Evolutionary conservation across 2,329 filamentous ascomycete genomes (phyloP).

Genomic region (Cladosporium oxysporum): DNA sequence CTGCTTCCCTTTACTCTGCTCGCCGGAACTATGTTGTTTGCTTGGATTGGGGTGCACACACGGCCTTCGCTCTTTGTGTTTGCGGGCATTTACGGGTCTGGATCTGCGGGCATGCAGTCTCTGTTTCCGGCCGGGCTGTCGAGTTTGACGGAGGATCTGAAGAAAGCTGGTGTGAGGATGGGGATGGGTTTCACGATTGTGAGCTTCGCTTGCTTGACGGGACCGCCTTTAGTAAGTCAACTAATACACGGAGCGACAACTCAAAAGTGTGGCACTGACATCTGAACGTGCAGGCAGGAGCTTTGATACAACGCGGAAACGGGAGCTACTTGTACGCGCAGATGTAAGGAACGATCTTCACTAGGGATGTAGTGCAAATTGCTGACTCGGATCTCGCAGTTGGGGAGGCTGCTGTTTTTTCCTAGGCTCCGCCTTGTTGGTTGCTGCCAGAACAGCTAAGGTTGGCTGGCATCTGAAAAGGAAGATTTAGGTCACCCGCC

Average conservation of each 20-base stretch:
- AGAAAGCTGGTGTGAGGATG: slow-evolving; percentile 49
- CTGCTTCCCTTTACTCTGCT: slow-evolving; percentile 54
- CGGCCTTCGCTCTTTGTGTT: slow-evolving; percentile 45
- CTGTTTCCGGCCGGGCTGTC: slow-evolving; percentile 48
- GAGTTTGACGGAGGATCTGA: slow-evolving; percentile 49
- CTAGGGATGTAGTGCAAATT: no score
- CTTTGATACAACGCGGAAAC: slow-evolving; percentile 43
- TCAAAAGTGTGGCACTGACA: slow-evolving; percentile 28
- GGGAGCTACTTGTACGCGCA: slow-evolving; percentile 49
- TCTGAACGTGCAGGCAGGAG: slow-evolving; percentile 38
- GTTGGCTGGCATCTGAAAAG: slow-evolving; percentile 33
- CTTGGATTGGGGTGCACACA: slow-evolving; percentile 56
- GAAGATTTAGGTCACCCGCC: slow-evolving; percentile 22
- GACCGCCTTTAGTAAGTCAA: slow-evolving; percentile 34
- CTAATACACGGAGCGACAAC: no score
- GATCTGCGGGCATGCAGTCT: slow-evolving; percentile 48
- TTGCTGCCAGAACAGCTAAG: slow-evolving; percentile 33
- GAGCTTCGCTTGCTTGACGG: slow-evolving; percentile 47
- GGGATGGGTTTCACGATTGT: slow-evolving; percentile 52
- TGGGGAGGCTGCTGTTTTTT: slow-evolving; percentile 43
- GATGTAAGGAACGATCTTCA: slow-evolving; percentile 27
- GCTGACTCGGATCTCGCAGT: not conserved
- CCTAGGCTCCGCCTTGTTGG: slow-evolving; percentile 29
- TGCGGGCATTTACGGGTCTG: slow-evolving; percentile 48
- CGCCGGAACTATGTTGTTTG: slow-evolving; percentile 53